These are phyloP conservation scores for Eimeria necatrix DNA, from an alignment of 169 alveolate species.

Conservation along the genomic window DNA sequence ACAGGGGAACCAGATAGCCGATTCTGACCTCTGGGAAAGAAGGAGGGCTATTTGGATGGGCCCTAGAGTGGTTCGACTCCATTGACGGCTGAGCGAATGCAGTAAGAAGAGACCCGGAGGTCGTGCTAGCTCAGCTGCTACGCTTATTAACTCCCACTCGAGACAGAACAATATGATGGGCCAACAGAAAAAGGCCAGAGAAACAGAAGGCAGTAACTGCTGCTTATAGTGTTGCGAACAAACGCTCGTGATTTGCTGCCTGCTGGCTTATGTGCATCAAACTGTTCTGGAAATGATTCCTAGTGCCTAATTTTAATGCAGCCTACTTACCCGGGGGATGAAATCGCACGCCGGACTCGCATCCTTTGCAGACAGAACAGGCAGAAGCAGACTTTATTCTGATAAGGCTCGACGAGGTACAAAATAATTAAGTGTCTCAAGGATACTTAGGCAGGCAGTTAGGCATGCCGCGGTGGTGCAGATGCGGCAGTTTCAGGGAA, in stretches of 20 bases:
- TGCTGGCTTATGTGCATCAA: neutral
- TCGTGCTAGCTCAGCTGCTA: no score
- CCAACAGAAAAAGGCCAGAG: neutral
- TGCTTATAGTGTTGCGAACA: neutral
- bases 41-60: neutral
- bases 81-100: slow-evolving; percentile 3
- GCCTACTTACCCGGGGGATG: slow-evolving; percentile 36
- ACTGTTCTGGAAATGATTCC: no score
- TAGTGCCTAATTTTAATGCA: neutral
- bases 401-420: neutral
- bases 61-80: neutral
- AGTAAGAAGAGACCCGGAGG: neutral
- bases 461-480: no score
- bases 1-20: no score
- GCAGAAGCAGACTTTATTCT: neutral
- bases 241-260: neutral
- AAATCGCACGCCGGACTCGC: neutral
- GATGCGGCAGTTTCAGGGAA: no score
- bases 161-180: no score
- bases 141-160: no score
- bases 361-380: slow-evolving; percentile 6
- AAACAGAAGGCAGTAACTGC: neutral
- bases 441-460: neutral
- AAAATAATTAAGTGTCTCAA: neutral
- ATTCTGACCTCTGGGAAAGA: slow-evolving; percentile 15